Evolutionary conservation across 352 stramenopile genomes (phyloP).

Genomic region (Saprolegnia parasitica): DNA sequence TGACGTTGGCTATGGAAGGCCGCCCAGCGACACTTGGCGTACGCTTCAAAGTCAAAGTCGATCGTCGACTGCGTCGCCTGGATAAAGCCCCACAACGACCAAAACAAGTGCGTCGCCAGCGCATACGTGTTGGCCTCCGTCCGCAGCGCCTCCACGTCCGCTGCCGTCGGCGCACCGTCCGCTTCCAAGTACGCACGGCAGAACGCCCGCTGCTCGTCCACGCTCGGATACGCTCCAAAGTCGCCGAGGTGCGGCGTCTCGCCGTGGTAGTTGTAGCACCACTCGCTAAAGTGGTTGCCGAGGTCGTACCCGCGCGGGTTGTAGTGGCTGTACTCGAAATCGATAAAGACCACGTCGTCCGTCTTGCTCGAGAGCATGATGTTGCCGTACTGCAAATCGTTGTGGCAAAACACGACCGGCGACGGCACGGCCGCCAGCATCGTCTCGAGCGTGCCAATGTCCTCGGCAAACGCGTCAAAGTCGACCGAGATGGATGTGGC

Average conservation of each 20-base stretch:
- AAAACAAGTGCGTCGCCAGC: constrained; percentile 85
- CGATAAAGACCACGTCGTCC: constrained; percentile 75
- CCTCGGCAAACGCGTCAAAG: constrained; percentile 40
- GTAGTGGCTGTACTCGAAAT: constrained; percentile 93
- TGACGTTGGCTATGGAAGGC: constrained; percentile 56
- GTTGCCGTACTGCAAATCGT: constrained; percentile 92
- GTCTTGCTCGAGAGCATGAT: constrained; percentile 60
- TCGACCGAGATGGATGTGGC: constrained; percentile 44
- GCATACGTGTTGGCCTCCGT: constrained; percentile 79
- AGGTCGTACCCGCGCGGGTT: constrained; percentile 89
- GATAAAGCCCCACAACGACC: constrained; percentile 85
- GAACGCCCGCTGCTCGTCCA: constrained; percentile 59
- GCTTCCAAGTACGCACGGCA: constrained; percentile 66
- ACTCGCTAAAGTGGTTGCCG: constrained; percentile 91
- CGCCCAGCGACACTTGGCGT: constrained; percentile 69
- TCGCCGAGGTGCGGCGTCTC: constrained; percentile 69
- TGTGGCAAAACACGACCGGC: constrained; percentile 85
- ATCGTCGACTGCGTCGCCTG: constrained; percentile 86
- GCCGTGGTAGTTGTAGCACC: constrained; percentile 80
- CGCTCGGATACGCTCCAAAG: constrained; percentile 66
- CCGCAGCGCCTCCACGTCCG: constrained; percentile 59
- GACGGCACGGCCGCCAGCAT: constrained; percentile 55
- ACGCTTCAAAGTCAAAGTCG: constrained; percentile 92
- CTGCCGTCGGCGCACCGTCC: constrained; percentile 35
- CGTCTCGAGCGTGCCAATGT: constrained; percentile 57